Conservation (phyloP, 345 rosid genomes). For the Excoecaria cochinchinensis region DNA sequence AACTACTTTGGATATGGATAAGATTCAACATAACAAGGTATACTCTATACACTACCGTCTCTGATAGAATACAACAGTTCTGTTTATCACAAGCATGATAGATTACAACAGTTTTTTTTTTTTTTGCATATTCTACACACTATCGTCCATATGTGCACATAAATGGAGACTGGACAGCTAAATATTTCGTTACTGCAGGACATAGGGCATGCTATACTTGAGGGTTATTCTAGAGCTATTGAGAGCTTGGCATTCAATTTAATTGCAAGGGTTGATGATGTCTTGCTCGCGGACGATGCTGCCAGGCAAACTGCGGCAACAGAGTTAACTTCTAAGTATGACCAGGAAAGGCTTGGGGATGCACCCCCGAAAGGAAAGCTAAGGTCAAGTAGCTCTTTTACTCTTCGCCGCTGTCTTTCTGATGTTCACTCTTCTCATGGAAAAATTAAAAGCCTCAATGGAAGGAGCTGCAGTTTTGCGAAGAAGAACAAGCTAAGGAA, state of each 20-base stretch:
- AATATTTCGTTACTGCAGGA: constrained; percentile 31
- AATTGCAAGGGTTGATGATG: constrained; percentile 44
- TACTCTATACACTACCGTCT: not conserved
- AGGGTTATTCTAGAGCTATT: constrained; percentile 53
- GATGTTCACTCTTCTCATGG: constrained; percentile 10
- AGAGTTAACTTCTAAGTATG: constrained; percentile 17
- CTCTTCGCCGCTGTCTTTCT: constrained; percentile 15
- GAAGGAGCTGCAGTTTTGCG: not conserved
- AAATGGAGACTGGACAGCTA: not conserved
- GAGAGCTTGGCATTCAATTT: constrained; percentile 49
- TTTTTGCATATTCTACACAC: no score
- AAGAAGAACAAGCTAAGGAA: constrained; percentile 20
- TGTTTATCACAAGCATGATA: no score
- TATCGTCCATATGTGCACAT: not conserved
- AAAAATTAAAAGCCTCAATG: constrained; percentile 10
- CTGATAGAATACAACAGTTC: no score
- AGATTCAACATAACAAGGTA: constrained; percentile 33
- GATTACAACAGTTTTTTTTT: no score
- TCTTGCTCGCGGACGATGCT: constrained; percentile 44
- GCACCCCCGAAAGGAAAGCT: constrained; percentile 25
- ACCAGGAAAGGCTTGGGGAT: constrained; percentile 17
- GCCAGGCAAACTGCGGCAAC: constrained; percentile 37
- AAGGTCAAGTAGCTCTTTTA: constrained; percentile 22
- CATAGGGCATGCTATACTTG: constrained; percentile 46
- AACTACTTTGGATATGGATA: constrained; percentile 24